Conservation (phyloP, 1,139 yeast genomes). For the Suhomyces wounanorum region DNA sequence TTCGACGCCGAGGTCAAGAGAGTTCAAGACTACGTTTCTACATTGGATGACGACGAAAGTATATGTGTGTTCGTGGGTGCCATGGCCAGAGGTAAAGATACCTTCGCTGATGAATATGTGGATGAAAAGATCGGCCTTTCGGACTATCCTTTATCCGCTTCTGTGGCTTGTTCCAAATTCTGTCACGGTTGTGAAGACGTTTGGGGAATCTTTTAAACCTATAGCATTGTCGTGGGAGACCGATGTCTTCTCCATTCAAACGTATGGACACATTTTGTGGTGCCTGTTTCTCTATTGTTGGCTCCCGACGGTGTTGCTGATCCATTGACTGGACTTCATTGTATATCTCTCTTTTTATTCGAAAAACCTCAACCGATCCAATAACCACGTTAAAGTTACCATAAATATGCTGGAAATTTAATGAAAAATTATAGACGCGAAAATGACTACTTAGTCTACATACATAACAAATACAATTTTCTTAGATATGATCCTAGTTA, state of each 20-base stretch:
- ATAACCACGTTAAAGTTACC: background rate
- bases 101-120: slow-evolving; percentile 93
- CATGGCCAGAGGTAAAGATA: slow-evolving; percentile 98
- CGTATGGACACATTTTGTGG: background rate
- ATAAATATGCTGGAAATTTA: slow-evolving; percentile 1
- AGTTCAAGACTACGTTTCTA: slow-evolving; percentile 84
- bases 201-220: slow-evolving; percentile 66
- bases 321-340: background rate
- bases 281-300: background rate
- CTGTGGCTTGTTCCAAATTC: slow-evolving; percentile 97
- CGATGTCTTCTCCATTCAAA: background rate
- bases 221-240: background rate
- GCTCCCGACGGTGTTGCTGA: background rate
- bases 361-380: background rate
- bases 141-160: slow-evolving; percentile 92
- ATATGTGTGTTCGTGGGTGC: slow-evolving; percentile 98
- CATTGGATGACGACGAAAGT: slow-evolving; percentile 84
- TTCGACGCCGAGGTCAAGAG: slow-evolving; percentile 87
- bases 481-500: background rate
- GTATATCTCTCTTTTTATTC: background rate
- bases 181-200: slow-evolving; percentile 99
- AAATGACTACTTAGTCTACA: background rate
- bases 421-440: slow-evolving; percentile 2
- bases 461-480: background rate
- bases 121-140: slow-evolving; percentile 97